phyloP scores from a whole-genome alignment of 1,284 basidiomycete genomes.

The Boletus sp. region DNA sequence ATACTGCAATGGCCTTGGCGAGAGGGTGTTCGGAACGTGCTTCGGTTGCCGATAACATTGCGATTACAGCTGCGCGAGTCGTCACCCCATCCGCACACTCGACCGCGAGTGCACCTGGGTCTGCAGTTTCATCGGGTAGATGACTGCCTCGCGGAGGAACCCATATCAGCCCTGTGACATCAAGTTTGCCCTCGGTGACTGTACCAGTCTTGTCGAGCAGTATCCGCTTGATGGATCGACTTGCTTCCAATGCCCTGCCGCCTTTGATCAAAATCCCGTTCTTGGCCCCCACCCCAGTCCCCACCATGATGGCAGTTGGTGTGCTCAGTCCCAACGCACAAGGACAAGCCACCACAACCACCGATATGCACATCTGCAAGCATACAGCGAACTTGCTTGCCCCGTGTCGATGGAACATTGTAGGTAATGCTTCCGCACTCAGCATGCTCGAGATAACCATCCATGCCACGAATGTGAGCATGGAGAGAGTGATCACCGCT shows the following conservation, averaged over 20 bases:
- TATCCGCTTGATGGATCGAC: conserved; percentile 75
- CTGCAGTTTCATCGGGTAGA: conserved; percentile 30
- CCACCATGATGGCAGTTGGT: conserved; percentile 99
- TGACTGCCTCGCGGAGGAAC: conserved; percentile 43
- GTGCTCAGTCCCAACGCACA: conserved; percentile 96
- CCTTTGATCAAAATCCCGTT: conserved; percentile 99
- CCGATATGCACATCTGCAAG: conserved; percentile 95
- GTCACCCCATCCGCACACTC: conserved; percentile 60
- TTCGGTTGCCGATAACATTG: conserved; percentile 85
- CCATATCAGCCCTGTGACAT: conserved; percentile 77
- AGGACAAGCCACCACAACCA: conserved; percentile 97
- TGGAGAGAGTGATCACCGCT: conserved; percentile 78
- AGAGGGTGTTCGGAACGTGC: conserved; percentile 94
- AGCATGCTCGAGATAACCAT: conserved; percentile 71
- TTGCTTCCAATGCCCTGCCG: conserved; percentile 90
- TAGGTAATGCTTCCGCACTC: conserved; percentile 62
- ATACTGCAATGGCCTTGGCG: conserved; percentile 84
- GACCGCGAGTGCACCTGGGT: conserved; percentile 44
- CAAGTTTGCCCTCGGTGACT: conserved; percentile 83
- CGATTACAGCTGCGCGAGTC: conserved; percentile 59
- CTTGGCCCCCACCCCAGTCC: conserved; percentile 94
- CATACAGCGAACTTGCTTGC: conserved; percentile 88
- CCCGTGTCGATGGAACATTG: conserved; percentile 81
- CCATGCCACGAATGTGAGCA: conserved; percentile 85
- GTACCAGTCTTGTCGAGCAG: conserved; percentile 98